phyloP scores from a whole-genome alignment of 2,329 filamentous ascomycete species.

The Paradendryphiella salina region DNA sequence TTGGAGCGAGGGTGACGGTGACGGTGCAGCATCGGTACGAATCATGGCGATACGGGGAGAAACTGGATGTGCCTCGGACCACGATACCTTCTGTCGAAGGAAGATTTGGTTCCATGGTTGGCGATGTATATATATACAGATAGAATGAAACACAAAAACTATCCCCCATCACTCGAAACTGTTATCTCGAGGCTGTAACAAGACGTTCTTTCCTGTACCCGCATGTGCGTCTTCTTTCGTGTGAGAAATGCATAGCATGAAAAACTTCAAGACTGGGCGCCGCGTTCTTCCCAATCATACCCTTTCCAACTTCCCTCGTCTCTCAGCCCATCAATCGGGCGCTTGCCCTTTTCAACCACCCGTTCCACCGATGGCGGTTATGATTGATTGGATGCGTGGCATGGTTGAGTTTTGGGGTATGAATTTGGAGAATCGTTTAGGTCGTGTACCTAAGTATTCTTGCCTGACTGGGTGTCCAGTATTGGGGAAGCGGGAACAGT shows the following conservation, averaged over 20 bases:
- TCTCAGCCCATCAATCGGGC: slow-evolving; percentile 7
- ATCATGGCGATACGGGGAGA: slow-evolving; percentile 4
- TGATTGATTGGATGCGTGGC: no score
- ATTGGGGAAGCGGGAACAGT: no score
- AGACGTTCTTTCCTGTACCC: background rate
- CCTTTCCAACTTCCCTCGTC: slow-evolving; percentile 14
- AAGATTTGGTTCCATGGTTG: slow-evolving; percentile 1
- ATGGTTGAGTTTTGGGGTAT: no score
- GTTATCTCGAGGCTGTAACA: slow-evolving; percentile 1
- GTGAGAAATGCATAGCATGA: background rate
- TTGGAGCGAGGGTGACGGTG: background rate
- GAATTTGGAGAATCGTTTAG: no score
- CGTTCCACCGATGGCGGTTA: background rate
- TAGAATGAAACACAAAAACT: slow-evolving; percentile 4
- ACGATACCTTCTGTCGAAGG: slow-evolving; percentile 10
- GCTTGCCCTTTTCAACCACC: slow-evolving; percentile 8
- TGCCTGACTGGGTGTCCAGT: no score
- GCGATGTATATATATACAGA: slow-evolving; percentile 5
- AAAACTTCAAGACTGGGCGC: slow-evolving; percentile 14
- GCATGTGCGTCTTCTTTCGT: background rate
- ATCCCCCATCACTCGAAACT: background rate
- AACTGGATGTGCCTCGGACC: slow-evolving; percentile 2
- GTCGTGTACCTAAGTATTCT: no score
- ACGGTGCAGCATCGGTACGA: slow-evolving; percentile 4
- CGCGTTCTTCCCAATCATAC: slow-evolving; percentile 18